Conservation (phyloP, 768 basidiomycete species). For the Naganishia vishniacii region DNA sequence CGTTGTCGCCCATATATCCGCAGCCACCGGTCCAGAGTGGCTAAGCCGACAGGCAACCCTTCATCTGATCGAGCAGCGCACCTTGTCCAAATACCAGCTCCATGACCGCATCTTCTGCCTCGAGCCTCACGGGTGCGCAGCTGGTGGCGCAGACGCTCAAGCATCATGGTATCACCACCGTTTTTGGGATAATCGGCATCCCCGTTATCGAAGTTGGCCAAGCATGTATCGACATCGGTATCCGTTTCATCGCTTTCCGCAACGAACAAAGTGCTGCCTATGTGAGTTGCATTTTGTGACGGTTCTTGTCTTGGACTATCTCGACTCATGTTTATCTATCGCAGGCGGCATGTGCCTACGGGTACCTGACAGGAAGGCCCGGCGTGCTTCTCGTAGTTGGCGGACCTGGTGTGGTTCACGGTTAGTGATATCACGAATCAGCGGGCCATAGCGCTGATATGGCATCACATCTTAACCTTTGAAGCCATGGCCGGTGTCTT, state of each 20-base stretch:
- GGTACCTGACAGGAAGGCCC: slow-evolving; percentile 30
- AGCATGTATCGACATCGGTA: slow-evolving; percentile 32
- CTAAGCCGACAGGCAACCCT: too few species aligned
- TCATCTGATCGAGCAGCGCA: not conserved
- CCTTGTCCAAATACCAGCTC: too few species aligned
- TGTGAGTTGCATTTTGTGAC: slow-evolving; percentile 20
- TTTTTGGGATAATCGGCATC: slow-evolving; percentile 35
- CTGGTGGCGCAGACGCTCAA: slow-evolving; percentile 29
- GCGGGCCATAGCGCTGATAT: not conserved
- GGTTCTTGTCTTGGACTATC: not conserved
- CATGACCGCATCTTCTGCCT: too few species aligned
- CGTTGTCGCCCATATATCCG: too few species aligned
- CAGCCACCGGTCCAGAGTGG: too few species aligned
- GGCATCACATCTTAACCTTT: not conserved
- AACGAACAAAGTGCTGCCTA: slow-evolving; percentile 35
- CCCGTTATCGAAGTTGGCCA: slow-evolving; percentile 33
- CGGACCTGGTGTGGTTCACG: slow-evolving; percentile 34
- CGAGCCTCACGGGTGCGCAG: slow-evolving; percentile 14
- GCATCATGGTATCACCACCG: slow-evolving; percentile 25
- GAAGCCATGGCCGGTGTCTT: slow-evolving; percentile 30
- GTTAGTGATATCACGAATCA: not conserved
- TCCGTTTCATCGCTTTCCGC: slow-evolving; percentile 32
- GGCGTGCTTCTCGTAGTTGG: slow-evolving; percentile 33
- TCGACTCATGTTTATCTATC: not conserved
- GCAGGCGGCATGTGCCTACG: slow-evolving; percentile 33